Base-by-base conservation (phyloP, 129 eudicot species). In the Flaveria brownii region DNA sequence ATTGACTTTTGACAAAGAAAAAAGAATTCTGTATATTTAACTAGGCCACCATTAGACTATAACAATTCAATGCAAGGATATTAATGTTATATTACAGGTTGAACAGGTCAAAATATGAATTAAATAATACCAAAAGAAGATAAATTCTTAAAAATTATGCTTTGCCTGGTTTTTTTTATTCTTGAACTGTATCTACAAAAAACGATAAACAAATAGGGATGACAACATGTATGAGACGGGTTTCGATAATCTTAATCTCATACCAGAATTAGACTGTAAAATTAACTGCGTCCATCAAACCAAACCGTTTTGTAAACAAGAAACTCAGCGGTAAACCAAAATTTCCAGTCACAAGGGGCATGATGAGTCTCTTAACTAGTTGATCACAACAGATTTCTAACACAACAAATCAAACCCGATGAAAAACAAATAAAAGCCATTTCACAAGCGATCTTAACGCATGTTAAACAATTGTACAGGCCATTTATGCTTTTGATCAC, bases 381-480 rank as follows among this genome's bases (percentile, higher is more conserved):
- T n/a, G 15, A 46, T 13, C 59, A 55, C 46, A 41, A 54, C 17
- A 23, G 57, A 43, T 55, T 45, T 68, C 69, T 13, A 77, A 41
- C 28, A 46, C 20, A 20, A 63, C 62, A 22, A 50, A 76, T 65
- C 33, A 13, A 63, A 47, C 75, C 15, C 1, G 69, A 66, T 54
- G 17, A 45, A 45, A 45, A 36, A 5, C 41, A 36, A 36, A 36
- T 36, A 5, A 5, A 36, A 36, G 41, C 41, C 7, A 36, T 36
- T 36, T 72, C 73, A 80, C 71, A 42, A n/a, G 41, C 15, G 36
- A 63, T 65, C 79, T 79, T 10, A 85, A 60, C 57, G 73, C 76
- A 93, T 81, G 79, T 81, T 81, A 70, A 93, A 93, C 59, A 93
- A 63, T 72, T 93, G 97, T 22, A 73, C 93, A 1, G 97, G 98